These are phyloP conservation scores for Xylaria sp. DNA, from an alignment of 2,329 filamentous ascomycete genomes.

Conservation along the genomic window DNA sequence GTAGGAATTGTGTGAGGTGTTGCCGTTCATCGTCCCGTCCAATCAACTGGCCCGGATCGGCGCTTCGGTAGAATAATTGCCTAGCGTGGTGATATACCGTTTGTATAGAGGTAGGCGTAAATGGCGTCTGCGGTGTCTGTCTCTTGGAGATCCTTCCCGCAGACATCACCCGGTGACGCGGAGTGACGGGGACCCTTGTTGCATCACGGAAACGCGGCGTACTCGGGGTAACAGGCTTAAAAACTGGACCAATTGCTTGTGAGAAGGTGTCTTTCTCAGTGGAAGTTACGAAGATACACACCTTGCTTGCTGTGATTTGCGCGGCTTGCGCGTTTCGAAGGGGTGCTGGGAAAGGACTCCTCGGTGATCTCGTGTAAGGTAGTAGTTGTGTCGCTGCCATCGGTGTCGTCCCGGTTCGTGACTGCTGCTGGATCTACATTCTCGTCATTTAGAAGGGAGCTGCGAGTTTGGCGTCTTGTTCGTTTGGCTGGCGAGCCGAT, in stretches of 20 bases:
- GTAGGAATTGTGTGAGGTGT: conserved; percentile 76
- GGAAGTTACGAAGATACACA: conserved; percentile 21
- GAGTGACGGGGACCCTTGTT: conserved; percentile 77
- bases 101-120: conserved; percentile 72
- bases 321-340: conserved; percentile 37
- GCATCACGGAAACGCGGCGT: conserved; percentile 85
- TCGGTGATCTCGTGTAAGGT: conserved; percentile 51
- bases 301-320: conserved; percentile 37
- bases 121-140: conserved; percentile 78
- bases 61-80: conserved; percentile 85
- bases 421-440: conserved; percentile 68
- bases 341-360: conserved; percentile 43
- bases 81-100: conserved; percentile 89
- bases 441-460: conserved; percentile 68
- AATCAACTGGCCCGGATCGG: conserved; percentile 77
- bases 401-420: conserved; percentile 52
- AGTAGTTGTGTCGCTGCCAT: conserved; percentile 54
- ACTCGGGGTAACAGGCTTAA: conserved; percentile 72
- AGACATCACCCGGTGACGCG: conserved; percentile 83
- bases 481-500: conserved; percentile 57
- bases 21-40: conserved; percentile 76
- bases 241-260: conserved; percentile 39
- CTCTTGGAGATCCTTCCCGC: conserved; percentile 80
- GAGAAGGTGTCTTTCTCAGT: not conserved
- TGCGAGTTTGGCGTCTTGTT: conserved; percentile 56